Base-by-base conservation (phyloP, 1,139 yeast species). In the Kodamaea anthophila region DNA sequence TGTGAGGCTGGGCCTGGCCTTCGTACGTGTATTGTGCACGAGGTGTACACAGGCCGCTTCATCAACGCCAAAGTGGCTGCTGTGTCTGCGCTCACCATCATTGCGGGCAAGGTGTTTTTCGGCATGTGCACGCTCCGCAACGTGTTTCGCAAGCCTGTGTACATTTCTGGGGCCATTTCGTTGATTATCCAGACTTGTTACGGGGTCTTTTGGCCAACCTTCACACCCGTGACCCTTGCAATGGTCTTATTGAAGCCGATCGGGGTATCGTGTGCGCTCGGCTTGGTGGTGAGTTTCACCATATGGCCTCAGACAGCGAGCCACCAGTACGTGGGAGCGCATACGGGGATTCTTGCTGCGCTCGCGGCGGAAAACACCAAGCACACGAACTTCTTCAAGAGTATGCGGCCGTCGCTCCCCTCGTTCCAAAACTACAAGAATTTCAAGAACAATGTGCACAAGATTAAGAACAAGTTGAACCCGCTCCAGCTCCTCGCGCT, bases 241-340 rank as follows among this genome's bases (percentile, higher is more conserved):
- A 35, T 42, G 10, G 13, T 24, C 0, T 43, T 58, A 2, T 18
- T 57, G 3, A 54, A 48, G 26, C 55, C 60, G 1, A 41, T 51
- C 30, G 60, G 57, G 4, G 15, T 59, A 6, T 37, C 57, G 2
- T 40, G 50, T 25, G 53, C 49, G 2, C 20, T 51, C 9, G 46
- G 44, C 16, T 33, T 55, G 4, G 28, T 51, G 1, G 31, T 42
- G 3, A 24, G 54, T 2, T 18, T 47, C 2, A 15, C 59, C 3
- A 39, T 60, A 2, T 60, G 52, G 34, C 68, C 68, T 1, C 40
- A 44, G n/a, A 53, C 65, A 4, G 47, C 66, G 4, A 51, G 45
- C 28, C 47, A 30, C 36, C 41, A 37, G 19, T 56, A 46, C 32
- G 42, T 58, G 20, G 36, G 38, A 6, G 55, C 53, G 3, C 31